Evolutionary conservation across 441 rosid species (phyloP), one percentile per base, ranked within the genome.

Genomic region (Mallotus repandus): DNA sequence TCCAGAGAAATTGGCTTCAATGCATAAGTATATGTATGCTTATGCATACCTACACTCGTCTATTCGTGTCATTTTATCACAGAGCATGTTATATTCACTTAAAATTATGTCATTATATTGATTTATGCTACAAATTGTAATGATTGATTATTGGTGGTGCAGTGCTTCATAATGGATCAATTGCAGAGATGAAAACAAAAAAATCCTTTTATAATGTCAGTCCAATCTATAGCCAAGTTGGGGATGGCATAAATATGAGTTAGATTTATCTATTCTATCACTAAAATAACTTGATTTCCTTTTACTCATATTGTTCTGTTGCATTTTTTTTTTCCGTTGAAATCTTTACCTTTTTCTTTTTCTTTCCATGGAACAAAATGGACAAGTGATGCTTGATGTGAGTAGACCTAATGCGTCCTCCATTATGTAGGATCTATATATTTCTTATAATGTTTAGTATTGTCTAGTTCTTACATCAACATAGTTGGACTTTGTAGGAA

Each of bases 141-240:
- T 78, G 32, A 81, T 73, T 91, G 99, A 86, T 94, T 76, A 91
- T 94, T 84, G 97, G 97, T 69, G 99, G 99, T 55, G 96, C 97
- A 10, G 97, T 92, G 72, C 97, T 94, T 80, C 97, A 94, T 82
- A 97, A 94, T 71, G 99, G 99, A 61, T 91, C 96, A 80, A 89
- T 92, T 84, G 96, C 97, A 0, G 97, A 94, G 89, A 94, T 94
- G 99, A 94, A 91, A 88, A 94, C 98, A 2, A n/a, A n/a, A n/a
- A n/a, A n/a, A 85, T 89, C 97, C 65, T 92, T 94, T 79, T 77
- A 93, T 72, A 85, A 93, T 81, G 94, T 88, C 81, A 87, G 84
- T 82, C 97, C 98, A 2, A 92, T 94, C 85, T 92, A 88, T 82
- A 89, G 97, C 88, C 97, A 84, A 74, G 91, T 88, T 70, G 94